Percentiles rank a stretch among this genome's conserved stretches.
Conservation (phyloP, 225 moss, liverwort and hornwort species). For the Physcomitrium patens region DNA sequence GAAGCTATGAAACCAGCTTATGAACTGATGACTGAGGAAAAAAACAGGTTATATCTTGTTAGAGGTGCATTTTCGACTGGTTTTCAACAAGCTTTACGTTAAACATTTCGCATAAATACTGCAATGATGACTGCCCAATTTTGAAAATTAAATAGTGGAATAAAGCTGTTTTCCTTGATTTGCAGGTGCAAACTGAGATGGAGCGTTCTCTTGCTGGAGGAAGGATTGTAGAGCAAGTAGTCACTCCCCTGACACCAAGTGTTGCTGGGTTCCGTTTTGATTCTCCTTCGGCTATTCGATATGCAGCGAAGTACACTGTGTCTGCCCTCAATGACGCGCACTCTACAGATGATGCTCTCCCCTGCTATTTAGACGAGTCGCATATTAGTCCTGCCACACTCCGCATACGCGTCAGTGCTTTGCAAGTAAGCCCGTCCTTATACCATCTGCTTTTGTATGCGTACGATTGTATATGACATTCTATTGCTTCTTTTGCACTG, state of each 20-base stretch:
- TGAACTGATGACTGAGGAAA: too few relatives aligned
- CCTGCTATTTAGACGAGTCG: conserved; percentile 90
- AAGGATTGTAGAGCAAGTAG: conserved; percentile 68
- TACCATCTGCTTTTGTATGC: conserved; percentile 11
- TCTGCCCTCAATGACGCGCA: conserved; percentile 49
- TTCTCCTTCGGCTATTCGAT: conserved; percentile 82
- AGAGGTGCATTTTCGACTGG: too few relatives aligned
- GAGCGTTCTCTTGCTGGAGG: conserved; percentile 75
- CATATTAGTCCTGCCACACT: conserved; percentile 71
- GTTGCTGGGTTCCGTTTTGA: conserved; percentile 93
- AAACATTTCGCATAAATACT: background rate
- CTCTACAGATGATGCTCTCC: conserved; percentile 58
- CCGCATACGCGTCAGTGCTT: conserved; percentile 76
- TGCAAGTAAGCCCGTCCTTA: conserved; percentile 64
- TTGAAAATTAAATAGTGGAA: background rate
- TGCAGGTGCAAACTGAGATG: conserved; percentile 89
- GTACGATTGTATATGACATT: background rate
- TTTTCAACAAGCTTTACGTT: too few relatives aligned
- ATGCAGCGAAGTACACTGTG: conserved; percentile 76
- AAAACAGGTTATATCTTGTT: too few relatives aligned
- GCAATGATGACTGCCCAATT: conserved; percentile 13
- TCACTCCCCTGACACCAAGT: conserved; percentile 68
- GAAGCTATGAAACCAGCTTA: too few relatives aligned
- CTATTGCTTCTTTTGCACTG: conserved; percentile 11
- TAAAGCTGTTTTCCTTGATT: conserved; percentile 17